Evolutionary conservation across 1,284 basidiomycete species (phyloP).

Genomic region (Fomitopsis pinicola): DNA sequence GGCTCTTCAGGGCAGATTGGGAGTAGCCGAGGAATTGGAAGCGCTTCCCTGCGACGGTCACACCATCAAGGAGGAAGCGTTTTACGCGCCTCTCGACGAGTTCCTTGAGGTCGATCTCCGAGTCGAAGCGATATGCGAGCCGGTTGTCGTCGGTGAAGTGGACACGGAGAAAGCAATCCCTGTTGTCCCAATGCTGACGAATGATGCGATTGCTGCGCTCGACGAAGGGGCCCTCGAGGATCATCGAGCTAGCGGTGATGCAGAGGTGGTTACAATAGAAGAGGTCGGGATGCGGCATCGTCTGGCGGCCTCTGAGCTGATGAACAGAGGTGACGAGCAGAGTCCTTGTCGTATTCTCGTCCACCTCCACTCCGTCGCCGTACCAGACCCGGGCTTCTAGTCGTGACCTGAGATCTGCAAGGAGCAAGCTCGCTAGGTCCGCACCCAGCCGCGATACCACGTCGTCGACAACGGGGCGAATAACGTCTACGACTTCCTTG

Average conservation of each 20-base stretch:
- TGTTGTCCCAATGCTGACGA: slow-evolving; percentile 42
- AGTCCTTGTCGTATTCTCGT: neutral
- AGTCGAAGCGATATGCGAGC: slow-evolving; percentile 45
- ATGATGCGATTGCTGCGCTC: slow-evolving; percentile 67
- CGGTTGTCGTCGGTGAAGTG: slow-evolving; percentile 56
- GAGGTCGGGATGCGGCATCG: slow-evolving; percentile 24
- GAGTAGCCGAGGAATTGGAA: slow-evolving; percentile 58
- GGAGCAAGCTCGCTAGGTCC: slow-evolving; percentile 33
- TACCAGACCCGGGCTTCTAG: slow-evolving; percentile 28
- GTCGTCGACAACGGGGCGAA: slow-evolving; percentile 33
- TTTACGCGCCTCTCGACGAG: slow-evolving; percentile 46
- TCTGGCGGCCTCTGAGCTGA: neutral
- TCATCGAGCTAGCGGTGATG: slow-evolving; percentile 55
- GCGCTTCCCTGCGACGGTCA: slow-evolving; percentile 42
- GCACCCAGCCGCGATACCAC: slow-evolving; percentile 29
- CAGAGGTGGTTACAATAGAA: slow-evolving; percentile 53
- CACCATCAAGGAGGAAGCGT: slow-evolving; percentile 36
- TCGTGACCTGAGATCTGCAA: slow-evolving; percentile 37
- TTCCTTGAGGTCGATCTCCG: slow-evolving; percentile 42
- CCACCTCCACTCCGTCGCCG: slow-evolving; percentile 4
- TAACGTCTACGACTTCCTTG: slow-evolving; percentile 36
- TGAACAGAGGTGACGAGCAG: slow-evolving; percentile 9
- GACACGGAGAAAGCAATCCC: slow-evolving; percentile 60
- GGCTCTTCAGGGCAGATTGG: slow-evolving; percentile 49
- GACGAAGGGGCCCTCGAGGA: slow-evolving; percentile 55